A percentile compares a stretch with the other conserved stretches of the same genome.
Evolutionary conservation across 805 yeast genomes (phyloP).

Genomic region (Teunomyces pallodes): DNA sequence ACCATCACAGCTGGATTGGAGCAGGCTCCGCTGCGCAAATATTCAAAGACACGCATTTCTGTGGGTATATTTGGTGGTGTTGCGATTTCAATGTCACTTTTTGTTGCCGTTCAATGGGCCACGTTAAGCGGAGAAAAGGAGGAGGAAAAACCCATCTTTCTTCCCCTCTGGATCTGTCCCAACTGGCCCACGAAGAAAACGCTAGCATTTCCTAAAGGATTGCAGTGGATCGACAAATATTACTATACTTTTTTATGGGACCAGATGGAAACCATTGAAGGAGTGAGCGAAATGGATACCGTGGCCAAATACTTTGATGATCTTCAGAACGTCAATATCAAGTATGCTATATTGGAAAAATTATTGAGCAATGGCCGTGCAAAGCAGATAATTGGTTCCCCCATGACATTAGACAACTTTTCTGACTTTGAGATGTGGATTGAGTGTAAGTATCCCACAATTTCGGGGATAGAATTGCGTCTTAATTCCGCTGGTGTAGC

Average conservation of each 20-base stretch:
- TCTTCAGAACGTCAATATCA: conserved; percentile 22
- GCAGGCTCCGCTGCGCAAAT: no score
- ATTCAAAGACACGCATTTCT: conserved; percentile 4
- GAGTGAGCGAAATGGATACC: conserved; percentile 1
- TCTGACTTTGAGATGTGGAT: conserved; percentile 26
- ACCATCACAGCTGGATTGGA: not conserved
- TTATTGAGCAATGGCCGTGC: conserved; percentile 19
- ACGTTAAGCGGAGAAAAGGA: conserved; percentile 10
- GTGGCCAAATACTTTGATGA: conserved; percentile 11
- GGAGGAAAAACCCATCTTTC: conserved; percentile 13
- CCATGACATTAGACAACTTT: conserved; percentile 17
- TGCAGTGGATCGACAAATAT: conserved; percentile 25
- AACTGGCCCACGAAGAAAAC: conserved; percentile 25
- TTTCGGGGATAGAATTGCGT: conserved; percentile 28
- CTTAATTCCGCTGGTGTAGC: conserved; percentile 3
- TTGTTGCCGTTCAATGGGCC: conserved; percentile 17
- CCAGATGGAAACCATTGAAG: conserved; percentile 4
- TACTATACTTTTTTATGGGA: conserved; percentile 11
- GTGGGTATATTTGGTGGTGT: conserved; percentile 20
- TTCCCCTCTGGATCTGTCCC: conserved; percentile 25
- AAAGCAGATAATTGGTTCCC: conserved; percentile 28
- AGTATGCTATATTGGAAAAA: conserved; percentile 25
- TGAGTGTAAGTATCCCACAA: conserved; percentile 25
- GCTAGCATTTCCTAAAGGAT: conserved; percentile 23
- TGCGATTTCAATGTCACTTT: conserved; percentile 22